These are phyloP conservation scores for Gloeostereum incarnatum DNA, from an alignment of 768 basidiomycete genomes.

Conservation along the genomic window DNA sequence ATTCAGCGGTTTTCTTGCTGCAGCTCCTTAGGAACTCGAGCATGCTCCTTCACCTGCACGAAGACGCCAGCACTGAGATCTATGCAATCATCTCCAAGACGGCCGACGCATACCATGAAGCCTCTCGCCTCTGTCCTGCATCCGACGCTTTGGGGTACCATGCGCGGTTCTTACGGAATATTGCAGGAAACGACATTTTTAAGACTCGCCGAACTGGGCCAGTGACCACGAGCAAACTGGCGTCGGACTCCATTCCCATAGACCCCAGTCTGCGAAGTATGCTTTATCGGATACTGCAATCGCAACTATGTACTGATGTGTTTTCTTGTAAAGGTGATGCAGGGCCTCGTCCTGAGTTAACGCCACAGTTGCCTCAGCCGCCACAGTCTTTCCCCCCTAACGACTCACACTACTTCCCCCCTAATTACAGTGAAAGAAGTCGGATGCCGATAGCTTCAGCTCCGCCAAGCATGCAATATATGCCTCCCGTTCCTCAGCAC, in stretches of 20 bases:
- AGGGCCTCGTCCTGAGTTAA: not conserved
- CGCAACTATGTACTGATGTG: too few species aligned
- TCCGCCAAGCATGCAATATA: not conserved
- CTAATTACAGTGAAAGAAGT: not conserved
- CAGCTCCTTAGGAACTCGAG: constrained; percentile 66
- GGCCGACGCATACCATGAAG: constrained; percentile 72
- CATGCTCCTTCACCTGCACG: constrained; percentile 46
- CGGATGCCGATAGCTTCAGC: not conserved
- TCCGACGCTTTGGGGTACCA: constrained; percentile 68
- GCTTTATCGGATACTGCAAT: too few species aligned
- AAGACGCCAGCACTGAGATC: constrained; percentile 55
- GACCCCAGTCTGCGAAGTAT: constrained; percentile 51
- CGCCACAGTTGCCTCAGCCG: too few species aligned
- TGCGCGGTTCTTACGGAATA: constrained; percentile 66
- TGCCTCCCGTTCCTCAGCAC: constrained; percentile 6
- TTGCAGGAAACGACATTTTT: constrained; percentile 51
- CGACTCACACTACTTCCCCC: too few species aligned
- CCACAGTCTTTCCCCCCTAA: not conserved
- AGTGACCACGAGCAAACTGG: constrained; percentile 29
- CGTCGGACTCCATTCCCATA: constrained; percentile 32
- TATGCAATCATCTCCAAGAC: constrained; percentile 56
- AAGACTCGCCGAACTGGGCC: constrained; percentile 35
- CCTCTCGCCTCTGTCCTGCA: constrained; percentile 49
- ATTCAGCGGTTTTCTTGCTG: constrained; percentile 73
- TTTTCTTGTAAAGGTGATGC: constrained; percentile 2